Percentiles rank a stretch among this genome's conserved stretches.
These are phyloP conservation scores for Globisporangium uncinulatum DNA, from an alignment of 352 stramenopile genomes.

Conservation along the genomic window DNA sequence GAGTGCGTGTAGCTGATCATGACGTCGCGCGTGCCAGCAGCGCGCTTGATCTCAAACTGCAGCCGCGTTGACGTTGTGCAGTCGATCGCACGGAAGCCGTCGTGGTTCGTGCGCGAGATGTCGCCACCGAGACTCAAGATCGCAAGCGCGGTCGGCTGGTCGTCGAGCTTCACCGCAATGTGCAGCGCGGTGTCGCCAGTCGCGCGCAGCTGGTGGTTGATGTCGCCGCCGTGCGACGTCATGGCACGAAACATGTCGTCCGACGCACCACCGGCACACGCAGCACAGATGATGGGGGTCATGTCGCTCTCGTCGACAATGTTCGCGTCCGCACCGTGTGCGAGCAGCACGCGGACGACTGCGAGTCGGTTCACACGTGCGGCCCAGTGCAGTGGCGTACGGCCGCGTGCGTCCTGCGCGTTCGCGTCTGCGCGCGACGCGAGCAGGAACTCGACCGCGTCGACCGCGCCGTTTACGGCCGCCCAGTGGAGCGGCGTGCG, in stretches of 20 bases:
- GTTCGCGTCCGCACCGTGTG: slow-evolving; percentile 31
- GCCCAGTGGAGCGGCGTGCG: slow-evolving; percentile 80
- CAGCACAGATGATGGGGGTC: slow-evolving; percentile 71
- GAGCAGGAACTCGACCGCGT: slow-evolving; percentile 61
- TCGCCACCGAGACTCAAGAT: slow-evolving; percentile 65
- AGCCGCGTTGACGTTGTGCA: slow-evolving; percentile 74
- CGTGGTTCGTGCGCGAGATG: slow-evolving; percentile 68
- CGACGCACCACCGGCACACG: slow-evolving; percentile 31
- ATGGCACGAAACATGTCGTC: slow-evolving; percentile 46
- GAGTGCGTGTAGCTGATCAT: slow-evolving; percentile 89
- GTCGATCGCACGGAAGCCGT: slow-evolving; percentile 63
- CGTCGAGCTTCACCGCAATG: slow-evolving; percentile 56
- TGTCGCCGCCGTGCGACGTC: slow-evolving; percentile 62
- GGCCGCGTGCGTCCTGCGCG: slow-evolving; percentile 65
- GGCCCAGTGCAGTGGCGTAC: slow-evolving; percentile 77
- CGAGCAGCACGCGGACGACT: slow-evolving; percentile 42
- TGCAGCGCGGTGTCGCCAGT: slow-evolving; percentile 74
- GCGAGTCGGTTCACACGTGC: slow-evolving; percentile 53
- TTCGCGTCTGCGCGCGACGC: slow-evolving; percentile 61
- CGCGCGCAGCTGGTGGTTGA: slow-evolving; percentile 58
- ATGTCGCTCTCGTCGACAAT: slow-evolving; percentile 52
- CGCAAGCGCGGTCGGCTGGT: slow-evolving; percentile 56
- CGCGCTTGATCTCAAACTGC: slow-evolving; percentile 76
- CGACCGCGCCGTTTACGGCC: slow-evolving; percentile 46
- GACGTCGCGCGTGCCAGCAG: slow-evolving; percentile 66